phyloP scores from a whole-genome alignment of 139 green algal species.

The Cymbomonas tetramitiformis region DNA sequence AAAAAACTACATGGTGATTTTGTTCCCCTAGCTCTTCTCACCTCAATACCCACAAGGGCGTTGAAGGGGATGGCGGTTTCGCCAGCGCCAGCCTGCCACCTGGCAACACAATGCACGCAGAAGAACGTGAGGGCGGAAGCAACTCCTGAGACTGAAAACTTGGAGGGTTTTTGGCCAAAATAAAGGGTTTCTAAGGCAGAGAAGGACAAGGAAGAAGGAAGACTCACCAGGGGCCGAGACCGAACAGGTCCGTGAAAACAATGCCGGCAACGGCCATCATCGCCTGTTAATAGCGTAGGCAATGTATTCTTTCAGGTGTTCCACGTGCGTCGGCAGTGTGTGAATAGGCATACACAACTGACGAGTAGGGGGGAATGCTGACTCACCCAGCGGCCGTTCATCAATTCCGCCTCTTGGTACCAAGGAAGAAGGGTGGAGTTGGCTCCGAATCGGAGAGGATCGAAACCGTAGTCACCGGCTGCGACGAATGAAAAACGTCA shows the following conservation, averaged over 20 bases:
- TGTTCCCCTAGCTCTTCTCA: too few relatives aligned
- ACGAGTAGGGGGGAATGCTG: background rate
- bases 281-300: background rate
- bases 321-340: background rate
- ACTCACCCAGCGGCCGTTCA: slow-evolving; percentile 29
- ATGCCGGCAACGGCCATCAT: slow-evolving; percentile 5
- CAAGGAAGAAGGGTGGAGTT: slow-evolving; percentile 17
- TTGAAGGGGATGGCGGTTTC: background rate
- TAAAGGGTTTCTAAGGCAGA: too few relatives aligned
- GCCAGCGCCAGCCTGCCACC: slow-evolving; percentile 12
- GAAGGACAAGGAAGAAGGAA: too few relatives aligned
- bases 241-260: slow-evolving; percentile 4
- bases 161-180: too few relatives aligned
- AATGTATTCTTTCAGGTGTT: background rate
- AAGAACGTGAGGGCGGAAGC: background rate
- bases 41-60: slow-evolving; percentile 10
- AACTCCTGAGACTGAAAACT: too few relatives aligned
- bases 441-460: slow-evolving; percentile 7
- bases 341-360: background rate
- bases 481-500: too few relatives aligned
- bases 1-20: too few relatives aligned
- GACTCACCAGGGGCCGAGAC: slow-evolving; percentile 7
- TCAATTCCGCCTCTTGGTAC: slow-evolving; percentile 25
- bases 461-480: too few relatives aligned
- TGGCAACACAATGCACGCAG: background rate